Evolutionary conservation across 2,329 filamentous ascomycete genomes (phyloP).

Genomic region (Zymoseptoria crescenta): DNA sequence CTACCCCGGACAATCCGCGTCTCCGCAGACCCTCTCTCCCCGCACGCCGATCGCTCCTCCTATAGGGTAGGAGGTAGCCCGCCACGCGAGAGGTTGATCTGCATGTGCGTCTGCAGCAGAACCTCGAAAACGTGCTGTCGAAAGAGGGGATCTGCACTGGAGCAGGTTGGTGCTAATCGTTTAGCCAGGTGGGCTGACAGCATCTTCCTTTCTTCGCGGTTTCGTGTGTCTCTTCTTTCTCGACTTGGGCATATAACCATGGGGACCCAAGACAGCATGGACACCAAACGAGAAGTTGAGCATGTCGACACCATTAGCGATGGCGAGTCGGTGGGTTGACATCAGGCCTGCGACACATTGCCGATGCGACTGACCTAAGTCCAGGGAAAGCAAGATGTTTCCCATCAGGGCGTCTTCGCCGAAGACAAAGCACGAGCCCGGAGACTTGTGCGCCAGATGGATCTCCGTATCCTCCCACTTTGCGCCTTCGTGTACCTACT

Average conservation of each 20-base stretch:
- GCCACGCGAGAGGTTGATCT: not conserved
- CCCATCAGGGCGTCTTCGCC: slow-evolving; percentile 6
- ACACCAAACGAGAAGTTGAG: slow-evolving; percentile 5
- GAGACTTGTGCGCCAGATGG: slow-evolving; percentile 17
- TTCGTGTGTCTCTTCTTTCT: not conserved
- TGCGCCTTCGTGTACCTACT: slow-evolving; percentile 20
- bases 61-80: not conserved
- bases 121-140: not conserved
- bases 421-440: slow-evolving; percentile 18
- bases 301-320: slow-evolving; percentile 2
- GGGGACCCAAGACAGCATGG: not conserved
- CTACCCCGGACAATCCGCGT: too few relatives aligned
- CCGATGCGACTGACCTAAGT: not conserved
- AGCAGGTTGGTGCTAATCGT: not conserved
- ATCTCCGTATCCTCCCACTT: slow-evolving; percentile 18
- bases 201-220: not conserved
- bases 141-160: not conserved
- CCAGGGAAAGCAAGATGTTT: not conserved
- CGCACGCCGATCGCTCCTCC: not conserved
- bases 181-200: not conserved
- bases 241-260: not conserved
- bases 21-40: not conserved
- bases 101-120: not conserved
- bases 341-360: too few relatives aligned
- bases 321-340: not conserved